A percentile compares a stretch with the other conserved stretches of the same genome.
Conservation (phyloP, 345 rosid genomes). For the Ceriops tagal region DNA sequence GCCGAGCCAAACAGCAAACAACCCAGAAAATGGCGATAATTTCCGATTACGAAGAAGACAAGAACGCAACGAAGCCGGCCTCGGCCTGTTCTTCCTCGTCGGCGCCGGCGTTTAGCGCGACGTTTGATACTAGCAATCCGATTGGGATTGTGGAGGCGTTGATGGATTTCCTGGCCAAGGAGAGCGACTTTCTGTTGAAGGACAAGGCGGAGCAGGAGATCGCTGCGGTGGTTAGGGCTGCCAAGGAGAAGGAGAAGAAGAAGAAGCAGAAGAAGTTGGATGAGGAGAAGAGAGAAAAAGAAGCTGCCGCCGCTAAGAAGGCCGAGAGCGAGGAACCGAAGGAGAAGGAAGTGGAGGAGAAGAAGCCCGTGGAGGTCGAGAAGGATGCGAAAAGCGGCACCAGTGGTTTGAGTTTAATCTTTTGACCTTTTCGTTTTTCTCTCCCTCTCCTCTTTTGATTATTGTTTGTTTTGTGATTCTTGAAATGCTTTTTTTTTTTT, state of each 20-base stretch:
- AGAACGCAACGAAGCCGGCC: not conserved
- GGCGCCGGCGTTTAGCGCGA: conserved; percentile 40
- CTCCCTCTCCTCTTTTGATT: not conserved
- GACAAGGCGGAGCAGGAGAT: conserved; percentile 68
- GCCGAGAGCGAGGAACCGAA: not conserved
- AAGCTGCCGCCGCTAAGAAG: not conserved
- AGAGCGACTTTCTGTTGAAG: conserved; percentile 60
- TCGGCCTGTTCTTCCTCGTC: conserved; percentile 10
- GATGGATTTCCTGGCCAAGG: conserved; percentile 62
- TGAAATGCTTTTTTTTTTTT: not conserved
- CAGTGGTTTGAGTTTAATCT: conserved; percentile 4
- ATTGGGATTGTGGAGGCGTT: conserved; percentile 58
- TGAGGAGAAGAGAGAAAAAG: conserved; percentile 28
- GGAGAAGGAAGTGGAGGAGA: not conserved
- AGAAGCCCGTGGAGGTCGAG: conserved; percentile 5
- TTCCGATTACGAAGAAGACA: conserved; percentile 66
- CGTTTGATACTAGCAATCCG: conserved; percentile 64
- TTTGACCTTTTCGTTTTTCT: not conserved
- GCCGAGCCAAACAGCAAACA: no score
- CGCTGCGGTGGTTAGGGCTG: conserved; percentile 43
- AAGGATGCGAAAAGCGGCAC: conserved; percentile 12
- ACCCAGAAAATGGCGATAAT: conserved; percentile 62
- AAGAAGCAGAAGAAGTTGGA: conserved; percentile 33
- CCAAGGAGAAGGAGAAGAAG: conserved; percentile 46
- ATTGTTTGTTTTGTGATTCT: not conserved